phyloP scores from a whole-genome alignment of 169 alveolate species.

The Perkinsus olseni region DNA sequence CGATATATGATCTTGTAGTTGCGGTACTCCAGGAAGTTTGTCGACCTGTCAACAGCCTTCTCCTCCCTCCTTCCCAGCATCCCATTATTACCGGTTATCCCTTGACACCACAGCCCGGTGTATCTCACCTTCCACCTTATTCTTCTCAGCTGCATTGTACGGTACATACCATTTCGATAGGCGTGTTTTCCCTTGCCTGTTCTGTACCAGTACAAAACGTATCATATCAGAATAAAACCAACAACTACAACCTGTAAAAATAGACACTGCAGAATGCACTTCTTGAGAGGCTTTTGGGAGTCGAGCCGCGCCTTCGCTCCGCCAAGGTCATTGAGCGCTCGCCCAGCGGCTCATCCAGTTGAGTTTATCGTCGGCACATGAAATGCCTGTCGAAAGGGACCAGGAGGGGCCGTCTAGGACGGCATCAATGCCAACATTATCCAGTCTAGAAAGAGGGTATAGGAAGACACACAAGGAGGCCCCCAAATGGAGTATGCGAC shows the following conservation, averaged over 20 bases:
- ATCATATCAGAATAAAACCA: conserved; percentile 32
- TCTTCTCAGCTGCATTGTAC: conserved; percentile 52
- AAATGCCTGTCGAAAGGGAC: too few relatives aligned
- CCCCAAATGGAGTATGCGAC: background rate
- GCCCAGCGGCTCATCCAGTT: too few relatives aligned
- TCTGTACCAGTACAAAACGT: conserved; percentile 64
- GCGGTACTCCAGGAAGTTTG: conserved; percentile 72
- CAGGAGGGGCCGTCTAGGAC: background rate
- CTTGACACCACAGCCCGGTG: conserved; percentile 61
- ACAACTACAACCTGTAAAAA: background rate
- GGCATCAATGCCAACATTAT: background rate
- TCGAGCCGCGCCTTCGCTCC: too few relatives aligned
- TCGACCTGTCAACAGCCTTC: background rate
- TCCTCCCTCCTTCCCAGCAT: conserved; percentile 22
- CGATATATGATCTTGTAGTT: conserved; percentile 60
- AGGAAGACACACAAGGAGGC: background rate
- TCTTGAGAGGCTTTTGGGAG: background rate
- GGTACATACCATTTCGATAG: conserved; percentile 75
- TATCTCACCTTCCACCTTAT: conserved; percentile 54
- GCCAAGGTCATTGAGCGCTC: too few relatives aligned
- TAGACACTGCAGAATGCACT: too few relatives aligned
- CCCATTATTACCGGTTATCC: conserved; percentile 22
- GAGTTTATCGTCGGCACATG: too few relatives aligned
- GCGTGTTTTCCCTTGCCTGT: conserved; percentile 75
- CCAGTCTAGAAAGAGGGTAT: background rate